Percentiles rank a stretch among this genome's conserved stretches.
Evolutionary conservation across 2,329 filamentous ascomycete species (phyloP).

Genomic region (Arthrobotrys entomopaga): DNA sequence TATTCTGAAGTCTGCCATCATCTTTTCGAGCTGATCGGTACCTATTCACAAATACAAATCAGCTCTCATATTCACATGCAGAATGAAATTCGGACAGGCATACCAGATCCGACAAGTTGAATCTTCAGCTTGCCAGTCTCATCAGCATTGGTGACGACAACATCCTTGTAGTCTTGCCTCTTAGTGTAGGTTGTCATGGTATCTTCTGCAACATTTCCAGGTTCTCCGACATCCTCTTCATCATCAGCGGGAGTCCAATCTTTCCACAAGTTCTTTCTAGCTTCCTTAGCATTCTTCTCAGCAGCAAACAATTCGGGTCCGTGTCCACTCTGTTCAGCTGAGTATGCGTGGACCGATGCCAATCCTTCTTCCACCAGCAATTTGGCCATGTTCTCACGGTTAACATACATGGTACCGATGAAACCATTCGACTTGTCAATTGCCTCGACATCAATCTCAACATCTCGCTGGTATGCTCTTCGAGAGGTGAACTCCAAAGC

Average conservation of each 20-base stretch:
- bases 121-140: constrained; percentile 84
- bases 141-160: constrained; percentile 91
- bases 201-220: constrained; percentile 67
- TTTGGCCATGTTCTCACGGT: constrained; percentile 95
- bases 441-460: constrained; percentile 93
- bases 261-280: constrained; percentile 86
- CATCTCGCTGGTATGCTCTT: constrained; percentile 90
- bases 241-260: constrained; percentile 94
- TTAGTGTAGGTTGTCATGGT: constrained; percentile 67
- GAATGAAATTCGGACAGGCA: background rate
- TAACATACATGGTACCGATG: constrained; percentile 92
- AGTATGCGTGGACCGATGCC: constrained; percentile 91
- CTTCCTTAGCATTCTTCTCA: constrained; percentile 89
- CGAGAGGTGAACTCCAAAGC: constrained; percentile 90
- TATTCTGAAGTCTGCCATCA: constrained; percentile 90
- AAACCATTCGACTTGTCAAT: constrained; percentile 97
- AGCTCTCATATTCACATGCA: too few relatives aligned
- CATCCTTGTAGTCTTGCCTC: constrained; percentile 92
- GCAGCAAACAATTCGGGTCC: constrained; percentile 86
- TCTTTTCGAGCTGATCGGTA: constrained; percentile 81
- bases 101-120: constrained; percentile 77
- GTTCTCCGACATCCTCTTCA: constrained; percentile 67
- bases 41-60: constrained; percentile 63
- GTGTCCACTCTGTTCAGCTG: constrained; percentile 93
- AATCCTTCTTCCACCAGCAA: constrained; percentile 91